Evolutionary conservation across 2,329 filamentous ascomycete species (phyloP).

Genomic region (Neoscytalidium dimidiatum): DNA sequence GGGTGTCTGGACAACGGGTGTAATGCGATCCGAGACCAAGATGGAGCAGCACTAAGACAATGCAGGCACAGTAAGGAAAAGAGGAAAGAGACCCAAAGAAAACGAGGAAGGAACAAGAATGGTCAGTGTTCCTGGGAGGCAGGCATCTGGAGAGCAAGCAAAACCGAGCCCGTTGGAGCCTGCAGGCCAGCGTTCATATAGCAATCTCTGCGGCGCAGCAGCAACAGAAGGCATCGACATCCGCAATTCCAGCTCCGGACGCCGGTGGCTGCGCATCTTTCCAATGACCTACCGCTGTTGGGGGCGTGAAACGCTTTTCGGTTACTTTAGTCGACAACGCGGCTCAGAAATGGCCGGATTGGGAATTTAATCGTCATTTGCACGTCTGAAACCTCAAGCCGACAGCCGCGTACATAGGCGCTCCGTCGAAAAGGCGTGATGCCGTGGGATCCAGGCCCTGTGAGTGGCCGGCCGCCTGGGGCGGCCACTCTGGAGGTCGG

Average conservation of each 20-base stretch:
- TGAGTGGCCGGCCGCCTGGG: conserved; percentile 31
- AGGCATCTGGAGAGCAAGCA: conserved; percentile 11
- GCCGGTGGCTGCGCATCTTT: conserved; percentile 20
- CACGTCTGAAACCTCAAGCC: conserved; percentile 33
- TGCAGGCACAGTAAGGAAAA: conserved; percentile 8
- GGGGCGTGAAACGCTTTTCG: conserved; percentile 41
- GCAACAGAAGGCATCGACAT: conserved; percentile 12
- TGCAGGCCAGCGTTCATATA: conserved; percentile 17
- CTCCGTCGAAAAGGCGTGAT: conserved; percentile 32
- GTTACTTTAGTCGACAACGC: conserved; percentile 44
- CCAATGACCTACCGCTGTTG: conserved; percentile 33
- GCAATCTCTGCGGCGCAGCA: conserved; percentile 15
- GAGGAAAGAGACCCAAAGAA: conserved; percentile 9
- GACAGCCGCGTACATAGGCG: conserved; percentile 33
- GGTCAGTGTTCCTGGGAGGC: background rate
- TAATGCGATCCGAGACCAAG: background rate
- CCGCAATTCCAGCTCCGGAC: background rate
- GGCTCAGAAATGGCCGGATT: conserved; percentile 30
- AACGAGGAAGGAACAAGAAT: conserved; percentile 1
- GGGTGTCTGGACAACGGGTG: background rate
- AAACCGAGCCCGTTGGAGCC: background rate
- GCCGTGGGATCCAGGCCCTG: conserved; percentile 30
- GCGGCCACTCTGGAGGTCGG: conserved; percentile 14
- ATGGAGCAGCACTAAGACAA: background rate
- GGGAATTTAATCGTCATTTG: conserved; percentile 21